phyloP scores from a whole-genome alignment of 805 yeast species.

The Candida nemodendra region DNA sequence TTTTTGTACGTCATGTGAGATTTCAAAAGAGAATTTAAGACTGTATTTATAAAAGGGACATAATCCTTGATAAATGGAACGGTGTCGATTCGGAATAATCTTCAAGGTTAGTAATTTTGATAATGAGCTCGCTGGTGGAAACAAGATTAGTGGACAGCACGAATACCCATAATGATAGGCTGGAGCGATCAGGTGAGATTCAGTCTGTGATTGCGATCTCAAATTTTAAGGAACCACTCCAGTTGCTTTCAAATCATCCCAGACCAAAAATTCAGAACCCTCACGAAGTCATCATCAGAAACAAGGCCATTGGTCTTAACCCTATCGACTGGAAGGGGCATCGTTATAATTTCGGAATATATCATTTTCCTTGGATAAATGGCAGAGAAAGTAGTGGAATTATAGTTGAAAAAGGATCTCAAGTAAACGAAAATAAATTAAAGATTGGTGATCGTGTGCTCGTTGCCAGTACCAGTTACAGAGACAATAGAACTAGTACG shows the following conservation, averaged over 20 bases:
- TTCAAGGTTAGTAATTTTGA: too few relatives aligned
- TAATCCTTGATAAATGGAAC: too few relatives aligned
- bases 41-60: too few relatives aligned
- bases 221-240: constrained; percentile 24
- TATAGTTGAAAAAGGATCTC: constrained; percentile 35
- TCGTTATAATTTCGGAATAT: constrained; percentile 44
- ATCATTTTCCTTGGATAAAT: constrained; percentile 50
- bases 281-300: constrained; percentile 28
- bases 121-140: too few relatives aligned
- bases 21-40: too few relatives aligned
- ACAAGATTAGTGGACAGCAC: neutral
- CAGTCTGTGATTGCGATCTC: constrained; percentile 25
- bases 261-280: constrained; percentile 20
- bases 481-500: constrained; percentile 46
- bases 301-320: constrained; percentile 40
- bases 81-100: too few relatives aligned
- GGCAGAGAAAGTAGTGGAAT: constrained; percentile 47
- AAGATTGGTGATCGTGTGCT: constrained; percentile 39
- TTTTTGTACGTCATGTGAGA: too few relatives aligned
- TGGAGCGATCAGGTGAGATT: neutral
- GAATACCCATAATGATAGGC: neutral
- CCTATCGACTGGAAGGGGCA: constrained; percentile 52
- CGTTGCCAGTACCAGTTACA: constrained; percentile 45
- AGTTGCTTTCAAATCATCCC: constrained; percentile 17
- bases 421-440: constrained; percentile 28